Evolutionary conservation across 768 basidiomycete species (phyloP).

Genomic region (Mycena indigotica): DNA sequence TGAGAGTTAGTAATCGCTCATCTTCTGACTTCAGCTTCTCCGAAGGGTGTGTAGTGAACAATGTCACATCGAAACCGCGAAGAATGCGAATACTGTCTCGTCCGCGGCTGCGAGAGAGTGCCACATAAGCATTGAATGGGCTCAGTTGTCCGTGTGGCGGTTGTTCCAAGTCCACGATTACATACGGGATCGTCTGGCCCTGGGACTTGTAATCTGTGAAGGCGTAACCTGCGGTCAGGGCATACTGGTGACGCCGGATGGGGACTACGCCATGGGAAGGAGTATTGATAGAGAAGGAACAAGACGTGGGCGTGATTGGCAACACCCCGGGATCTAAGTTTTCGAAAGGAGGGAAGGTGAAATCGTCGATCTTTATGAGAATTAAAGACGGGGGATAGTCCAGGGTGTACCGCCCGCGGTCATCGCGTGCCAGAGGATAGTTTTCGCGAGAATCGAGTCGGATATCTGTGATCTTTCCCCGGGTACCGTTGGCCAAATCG

Average conservation of each 20-base stretch:
- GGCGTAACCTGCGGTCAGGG: not conserved
- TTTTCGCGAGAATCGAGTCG: not conserved
- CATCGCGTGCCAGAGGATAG: not conserved
- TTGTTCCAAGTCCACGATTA: not conserved
- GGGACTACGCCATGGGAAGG: not conserved
- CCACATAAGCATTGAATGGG: not conserved
- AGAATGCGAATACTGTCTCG: not conserved
- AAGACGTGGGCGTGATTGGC: not conserved
- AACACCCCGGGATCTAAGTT: not conserved
- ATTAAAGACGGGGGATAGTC: not conserved
- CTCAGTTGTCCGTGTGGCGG: not conserved
- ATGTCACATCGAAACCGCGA: not conserved
- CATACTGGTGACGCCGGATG: not conserved
- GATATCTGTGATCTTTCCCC: not conserved
- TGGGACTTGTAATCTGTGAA: constrained; percentile 1
- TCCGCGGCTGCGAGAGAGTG: not conserved
- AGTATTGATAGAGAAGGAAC: not conserved
- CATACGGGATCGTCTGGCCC: not conserved
- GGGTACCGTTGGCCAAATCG: constrained; percentile 6
- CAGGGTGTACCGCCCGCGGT: not conserved
- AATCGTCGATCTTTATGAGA: not conserved
- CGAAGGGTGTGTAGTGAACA: not conserved
- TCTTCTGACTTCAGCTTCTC: not conserved
- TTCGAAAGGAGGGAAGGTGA: not conserved
- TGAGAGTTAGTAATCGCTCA: too few relatives aligned